Evolutionary conservation across 192 early-diverging fungal species (phyloP), one percentile per base, ranked within the genome.

Genomic region (Coemansia sp.): DNA sequence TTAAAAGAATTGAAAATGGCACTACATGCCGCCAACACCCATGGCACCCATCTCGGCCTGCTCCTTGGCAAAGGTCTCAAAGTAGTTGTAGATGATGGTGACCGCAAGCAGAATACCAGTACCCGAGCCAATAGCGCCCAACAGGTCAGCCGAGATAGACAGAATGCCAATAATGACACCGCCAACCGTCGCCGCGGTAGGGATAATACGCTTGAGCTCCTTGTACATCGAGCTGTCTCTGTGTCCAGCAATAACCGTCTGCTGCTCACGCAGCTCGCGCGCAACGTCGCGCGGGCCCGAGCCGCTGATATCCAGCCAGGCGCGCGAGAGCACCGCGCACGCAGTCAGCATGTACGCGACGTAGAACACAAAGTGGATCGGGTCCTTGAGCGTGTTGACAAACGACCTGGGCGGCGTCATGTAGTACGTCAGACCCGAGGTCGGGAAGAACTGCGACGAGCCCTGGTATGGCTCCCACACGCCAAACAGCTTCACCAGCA

Each of bases 61-160:
- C 82, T 96, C 95, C 83, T 94, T 96, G 62, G 95, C 87, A 83
- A 96, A 95, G 70, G 95, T 88, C 80, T 95, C 94, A 85, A 93
- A 95, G 86, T 97, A 95, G 82, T 95, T 93, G 87, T 97, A 99
- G 77, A 99, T 99, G 62, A 95, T 98, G 25, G 97, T 99, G 32
- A 98, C 95, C 57, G 94, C 93, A 51, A 99, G 73, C 65, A 99
- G 81, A 61, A 99, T 99, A 88, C 97, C 97, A 19, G 97, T 99
- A 43, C 97, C 97, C 30, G 94, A 96, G 24, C 97, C 97, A 85
- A 99, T 96, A 24, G 97, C 97, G 47, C 95, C 95, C 33, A 99
- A 79, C 66, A 99, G 86, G 83, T 99, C 97, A 22, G 97, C 97
- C 71, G 91, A 80, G 42, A 99, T 95, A 44, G 92, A 95, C 53